Conservation (phyloP, 257 asterid genomes). For the Euphrasia confusa region DNA sequence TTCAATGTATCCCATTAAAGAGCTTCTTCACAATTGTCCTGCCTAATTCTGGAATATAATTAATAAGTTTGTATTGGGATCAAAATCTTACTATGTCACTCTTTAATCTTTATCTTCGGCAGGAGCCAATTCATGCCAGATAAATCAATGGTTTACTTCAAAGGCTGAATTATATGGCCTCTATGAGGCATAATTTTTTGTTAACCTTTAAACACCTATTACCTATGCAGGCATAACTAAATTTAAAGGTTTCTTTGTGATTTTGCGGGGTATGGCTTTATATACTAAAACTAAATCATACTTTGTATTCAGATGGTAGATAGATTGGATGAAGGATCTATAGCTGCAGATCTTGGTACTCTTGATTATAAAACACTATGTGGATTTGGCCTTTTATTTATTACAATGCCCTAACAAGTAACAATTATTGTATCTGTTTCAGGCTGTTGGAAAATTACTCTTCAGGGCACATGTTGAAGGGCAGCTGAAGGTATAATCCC, state of each 20-base stretch:
- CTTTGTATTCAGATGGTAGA: constrained; percentile 68
- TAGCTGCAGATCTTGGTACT: constrained; percentile 58
- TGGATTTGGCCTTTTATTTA: constrained; percentile 23
- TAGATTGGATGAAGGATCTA: constrained; percentile 72
- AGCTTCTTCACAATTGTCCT: constrained; percentile 14
- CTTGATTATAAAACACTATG: constrained; percentile 53
- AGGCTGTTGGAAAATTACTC: constrained; percentile 95
- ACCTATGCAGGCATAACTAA: constrained; percentile 6
- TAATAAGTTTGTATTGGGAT: constrained; percentile 7
- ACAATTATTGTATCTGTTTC: constrained; percentile 29
- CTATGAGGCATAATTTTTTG: constrained; percentile 7
- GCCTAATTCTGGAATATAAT: background rate
- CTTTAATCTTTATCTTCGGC: background rate
- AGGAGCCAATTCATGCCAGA: background rate
- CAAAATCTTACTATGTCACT: constrained; percentile 2
- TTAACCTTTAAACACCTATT: constrained; percentile 12
- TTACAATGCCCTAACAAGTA: constrained; percentile 26
- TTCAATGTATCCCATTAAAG: background rate
- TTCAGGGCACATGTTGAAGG: constrained; percentile 97
- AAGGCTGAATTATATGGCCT: background rate
- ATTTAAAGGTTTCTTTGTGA: constrained; percentile 3
- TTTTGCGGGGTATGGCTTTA: constrained; percentile 3
- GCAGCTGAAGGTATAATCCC: constrained; percentile 64
- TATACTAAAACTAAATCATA: constrained; percentile 4
- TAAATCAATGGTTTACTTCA: background rate